Conservation (phyloP, 805 yeast species). For the Yamadazyma scolyti region DNA sequence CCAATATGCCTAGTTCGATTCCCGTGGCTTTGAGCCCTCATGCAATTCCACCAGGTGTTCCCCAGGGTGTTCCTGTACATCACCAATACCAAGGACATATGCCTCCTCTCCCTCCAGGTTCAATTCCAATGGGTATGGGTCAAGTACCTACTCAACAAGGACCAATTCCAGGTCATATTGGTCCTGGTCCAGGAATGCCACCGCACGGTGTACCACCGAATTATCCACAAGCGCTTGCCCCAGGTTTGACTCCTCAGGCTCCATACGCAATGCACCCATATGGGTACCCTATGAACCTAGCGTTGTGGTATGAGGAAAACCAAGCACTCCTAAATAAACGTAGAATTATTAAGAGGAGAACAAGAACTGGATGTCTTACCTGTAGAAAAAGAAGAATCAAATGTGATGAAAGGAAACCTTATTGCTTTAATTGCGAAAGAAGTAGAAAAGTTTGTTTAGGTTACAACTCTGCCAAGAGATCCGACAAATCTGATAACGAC, state of each 20-base stretch:
- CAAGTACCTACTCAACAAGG: not conserved
- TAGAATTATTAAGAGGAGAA: slow-evolving; percentile 53
- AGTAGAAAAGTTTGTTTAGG: slow-evolving; percentile 66
- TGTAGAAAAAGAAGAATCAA: slow-evolving; percentile 69
- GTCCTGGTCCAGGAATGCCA: slow-evolving; percentile 6
- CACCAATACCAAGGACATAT: not conserved
- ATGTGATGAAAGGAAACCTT: slow-evolving; percentile 73
- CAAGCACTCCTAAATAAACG: slow-evolving; percentile 21
- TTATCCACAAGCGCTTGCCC: not conserved
- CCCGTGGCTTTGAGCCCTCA: not conserved
- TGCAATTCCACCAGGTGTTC: not conserved
- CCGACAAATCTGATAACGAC: slow-evolving; percentile 3
- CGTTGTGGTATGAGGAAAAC: slow-evolving; percentile 13
- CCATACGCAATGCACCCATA: not conserved
- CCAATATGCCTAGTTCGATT: not conserved
- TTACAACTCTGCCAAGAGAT: slow-evolving; percentile 26
- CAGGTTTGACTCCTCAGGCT: not conserved
- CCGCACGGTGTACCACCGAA: not conserved
- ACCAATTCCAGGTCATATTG: too few species aligned
- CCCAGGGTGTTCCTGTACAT: too few species aligned
- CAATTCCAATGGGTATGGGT: not conserved
- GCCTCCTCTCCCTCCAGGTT: slow-evolving; percentile 1
- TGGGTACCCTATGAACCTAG: slow-evolving; percentile 1
- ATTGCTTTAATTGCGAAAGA: slow-evolving; percentile 65
- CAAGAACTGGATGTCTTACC: slow-evolving; percentile 73